Conservation (phyloP, 2,329 filamentous ascomycete genomes). For the Neonectria sp. region DNA sequence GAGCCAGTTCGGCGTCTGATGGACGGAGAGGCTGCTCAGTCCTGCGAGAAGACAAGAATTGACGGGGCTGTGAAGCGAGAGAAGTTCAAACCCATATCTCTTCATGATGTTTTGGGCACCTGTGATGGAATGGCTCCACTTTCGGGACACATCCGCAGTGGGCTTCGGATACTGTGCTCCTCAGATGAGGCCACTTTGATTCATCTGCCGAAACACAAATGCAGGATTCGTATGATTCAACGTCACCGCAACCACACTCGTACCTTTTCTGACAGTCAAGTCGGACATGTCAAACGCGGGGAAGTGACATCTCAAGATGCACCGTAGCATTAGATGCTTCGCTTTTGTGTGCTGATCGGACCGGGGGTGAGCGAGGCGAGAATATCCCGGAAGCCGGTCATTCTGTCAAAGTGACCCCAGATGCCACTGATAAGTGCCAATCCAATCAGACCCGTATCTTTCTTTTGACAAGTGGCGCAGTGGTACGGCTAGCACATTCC, state of each 20-base stretch:
- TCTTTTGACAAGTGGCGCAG: not conserved
- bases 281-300: constrained; percentile 28
- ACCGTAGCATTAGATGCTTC: constrained; percentile 29
- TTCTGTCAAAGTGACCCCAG: not conserved
- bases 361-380: constrained; percentile 36
- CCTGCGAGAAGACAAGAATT: too few relatives aligned
- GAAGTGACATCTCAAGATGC: constrained; percentile 32
- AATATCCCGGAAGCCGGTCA: constrained; percentile 38
- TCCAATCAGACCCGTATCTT: not conserved
- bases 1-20: too few relatives aligned
- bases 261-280: not conserved
- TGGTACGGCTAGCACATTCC: not conserved
- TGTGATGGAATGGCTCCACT: not conserved
- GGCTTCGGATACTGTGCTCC: not conserved
- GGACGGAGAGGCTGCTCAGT: too few relatives aligned
- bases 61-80: too few relatives aligned
- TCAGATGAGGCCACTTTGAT: not conserved
- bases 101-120: too few relatives aligned
- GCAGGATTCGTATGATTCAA: not conserved
- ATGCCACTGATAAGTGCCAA: not conserved
- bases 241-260: not conserved
- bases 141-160: not conserved
- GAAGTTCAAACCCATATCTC: too few relatives aligned
- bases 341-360: constrained; percentile 10
- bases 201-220: not conserved